phyloP scores from a whole-genome alignment of 495 filamentous ascomycete species.

The Cudoniella acicularis region DNA sequence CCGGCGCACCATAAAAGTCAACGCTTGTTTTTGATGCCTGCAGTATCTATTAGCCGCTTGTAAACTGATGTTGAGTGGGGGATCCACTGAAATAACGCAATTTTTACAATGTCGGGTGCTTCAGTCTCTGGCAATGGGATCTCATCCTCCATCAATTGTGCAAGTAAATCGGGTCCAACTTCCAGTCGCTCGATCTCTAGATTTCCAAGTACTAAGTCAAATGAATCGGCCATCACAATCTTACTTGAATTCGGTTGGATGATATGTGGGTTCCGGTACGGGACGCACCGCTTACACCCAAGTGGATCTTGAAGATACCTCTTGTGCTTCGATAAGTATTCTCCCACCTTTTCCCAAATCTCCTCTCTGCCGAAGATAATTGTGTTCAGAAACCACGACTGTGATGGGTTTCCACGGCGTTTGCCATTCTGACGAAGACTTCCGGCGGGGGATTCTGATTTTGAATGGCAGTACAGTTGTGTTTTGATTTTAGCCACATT shows the following conservation, averaged over 20 bases:
- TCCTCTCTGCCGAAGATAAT: neutral
- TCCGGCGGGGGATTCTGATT: neutral
- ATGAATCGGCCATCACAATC: conserved; percentile 3
- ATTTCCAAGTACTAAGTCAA: conserved; percentile 3
- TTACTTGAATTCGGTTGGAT: neutral
- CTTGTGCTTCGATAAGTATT: conserved; percentile 53
- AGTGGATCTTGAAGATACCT: conserved; percentile 59
- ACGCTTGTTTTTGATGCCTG: conserved; percentile 81
- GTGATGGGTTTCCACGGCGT: neutral
- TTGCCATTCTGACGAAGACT: neutral
- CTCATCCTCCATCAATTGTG: conserved; percentile 45
- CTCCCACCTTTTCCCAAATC: conserved; percentile 46
- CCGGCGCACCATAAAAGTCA: conserved; percentile 76
- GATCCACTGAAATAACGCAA: too few species aligned
- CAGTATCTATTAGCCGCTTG: too few species aligned
- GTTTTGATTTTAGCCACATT: too few species aligned
- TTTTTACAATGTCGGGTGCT: conserved; percentile 7
- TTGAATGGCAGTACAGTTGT: neutral
- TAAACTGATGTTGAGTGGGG: too few species aligned
- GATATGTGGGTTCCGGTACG: conserved; percentile 61
- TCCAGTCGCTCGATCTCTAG: conserved; percentile 40
- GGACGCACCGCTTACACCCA: conserved; percentile 56
- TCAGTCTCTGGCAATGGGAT: conserved; percentile 41
- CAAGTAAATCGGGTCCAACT: conserved; percentile 29
- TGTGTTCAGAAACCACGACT: conserved; percentile 8